Conservation (phyloP, 228 moss, liverwort and hornwort genomes). For the Sphagnum magellanicum region DNA sequence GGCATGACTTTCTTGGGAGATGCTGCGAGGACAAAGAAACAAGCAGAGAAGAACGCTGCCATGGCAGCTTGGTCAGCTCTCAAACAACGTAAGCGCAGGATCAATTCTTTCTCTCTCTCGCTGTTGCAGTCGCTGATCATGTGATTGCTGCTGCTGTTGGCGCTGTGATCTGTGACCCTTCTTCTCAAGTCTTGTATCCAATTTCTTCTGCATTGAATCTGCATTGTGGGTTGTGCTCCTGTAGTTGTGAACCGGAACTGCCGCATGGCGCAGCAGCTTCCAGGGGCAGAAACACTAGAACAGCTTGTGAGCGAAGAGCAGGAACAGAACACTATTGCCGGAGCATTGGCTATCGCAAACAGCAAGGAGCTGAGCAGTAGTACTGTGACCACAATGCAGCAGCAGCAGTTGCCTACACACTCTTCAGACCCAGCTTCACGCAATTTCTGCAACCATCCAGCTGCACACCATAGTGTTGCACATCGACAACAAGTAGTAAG, state of each 20-base stretch:
- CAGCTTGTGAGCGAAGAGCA: conserved; percentile 91
- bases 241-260: no score
- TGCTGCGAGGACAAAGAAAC: conserved; percentile 79
- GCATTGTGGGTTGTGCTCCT: no score
- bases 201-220: no score
- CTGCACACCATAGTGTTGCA: conserved; percentile 4
- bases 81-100: conserved; percentile 59
- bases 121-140: conserved; percentile 54
- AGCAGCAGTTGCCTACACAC: conserved; percentile 48
- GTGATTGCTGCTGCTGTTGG: no score
- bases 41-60: conserved; percentile 67
- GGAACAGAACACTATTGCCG: conserved; percentile 94
- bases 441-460: conserved; percentile 12
- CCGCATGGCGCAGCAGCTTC: conserved; percentile 6
- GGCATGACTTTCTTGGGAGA: conserved; percentile 86
- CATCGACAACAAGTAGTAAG: no score
- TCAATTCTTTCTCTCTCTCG: background rate
- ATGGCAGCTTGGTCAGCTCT: conserved; percentile 98
- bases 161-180: no score
- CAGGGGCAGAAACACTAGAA: conserved; percentile 44
- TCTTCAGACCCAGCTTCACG: conserved; percentile 40
- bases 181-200: no score
- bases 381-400: conserved; percentile 30
- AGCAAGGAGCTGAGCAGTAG: conserved; percentile 72
- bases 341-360: conserved; percentile 71